Conservation (phyloP, 306 rosid genomes). For the Rosa multiflora region DNA sequence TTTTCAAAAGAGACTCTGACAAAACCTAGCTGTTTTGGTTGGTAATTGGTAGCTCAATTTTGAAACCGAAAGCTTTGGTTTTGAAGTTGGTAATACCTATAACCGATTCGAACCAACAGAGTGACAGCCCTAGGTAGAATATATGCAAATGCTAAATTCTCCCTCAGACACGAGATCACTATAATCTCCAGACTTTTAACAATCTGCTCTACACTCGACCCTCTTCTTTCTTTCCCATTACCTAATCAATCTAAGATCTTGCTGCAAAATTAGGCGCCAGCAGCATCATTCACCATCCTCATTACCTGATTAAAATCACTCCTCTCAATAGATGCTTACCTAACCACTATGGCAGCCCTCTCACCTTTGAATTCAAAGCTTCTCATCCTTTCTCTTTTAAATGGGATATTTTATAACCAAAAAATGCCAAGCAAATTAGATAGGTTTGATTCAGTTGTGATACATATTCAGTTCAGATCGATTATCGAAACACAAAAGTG, state of each 20-base stretch:
- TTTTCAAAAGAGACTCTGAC: background rate
- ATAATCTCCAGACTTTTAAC: background rate
- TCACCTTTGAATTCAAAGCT: background rate
- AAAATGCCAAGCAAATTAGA: background rate
- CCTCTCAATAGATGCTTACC: background rate
- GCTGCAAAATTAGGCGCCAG: background rate
- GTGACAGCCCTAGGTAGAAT: background rate
- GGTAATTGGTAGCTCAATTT: no score
- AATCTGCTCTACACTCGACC: background rate
- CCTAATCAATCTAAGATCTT: background rate
- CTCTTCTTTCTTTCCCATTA: background rate
- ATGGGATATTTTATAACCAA: background rate
- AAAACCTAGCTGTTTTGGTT: background rate
- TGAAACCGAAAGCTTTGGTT: no score
- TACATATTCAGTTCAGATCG: background rate
- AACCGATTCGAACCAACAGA: no score
- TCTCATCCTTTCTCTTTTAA: background rate
- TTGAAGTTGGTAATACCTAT: no score
- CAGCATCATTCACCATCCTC: background rate
- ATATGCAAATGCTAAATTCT: background rate
- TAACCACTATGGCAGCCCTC: background rate
- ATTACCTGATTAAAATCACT: background rate
- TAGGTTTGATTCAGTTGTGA: no score
- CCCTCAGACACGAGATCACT: background rate
- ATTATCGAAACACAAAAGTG: background rate